Conservation (phyloP, 75 land plant species). For the Larix kaempferi region DNA sequence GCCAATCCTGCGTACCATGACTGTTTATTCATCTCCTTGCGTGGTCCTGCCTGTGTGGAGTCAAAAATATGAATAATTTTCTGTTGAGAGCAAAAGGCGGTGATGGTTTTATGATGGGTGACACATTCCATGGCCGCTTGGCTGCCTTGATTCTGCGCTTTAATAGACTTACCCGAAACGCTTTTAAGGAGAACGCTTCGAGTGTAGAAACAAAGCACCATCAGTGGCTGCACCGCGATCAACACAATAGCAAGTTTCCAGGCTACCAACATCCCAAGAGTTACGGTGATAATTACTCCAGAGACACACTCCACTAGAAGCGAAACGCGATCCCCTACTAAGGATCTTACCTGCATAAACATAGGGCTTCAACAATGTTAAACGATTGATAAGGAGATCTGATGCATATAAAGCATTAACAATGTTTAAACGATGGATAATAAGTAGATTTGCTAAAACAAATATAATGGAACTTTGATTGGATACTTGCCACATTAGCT, state of each 20-base stretch:
- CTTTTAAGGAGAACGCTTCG: slow-evolving; percentile 7
- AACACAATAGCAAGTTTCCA: slow-evolving; percentile 12
- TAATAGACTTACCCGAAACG: neutral
- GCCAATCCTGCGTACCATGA: slow-evolving; percentile 17
- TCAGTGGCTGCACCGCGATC: slow-evolving; percentile 23
- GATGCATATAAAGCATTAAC: too few species aligned
- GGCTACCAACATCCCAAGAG: too few species aligned
- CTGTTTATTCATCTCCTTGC: neutral
- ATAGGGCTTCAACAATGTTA: too few species aligned
- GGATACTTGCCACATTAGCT: too few species aligned
- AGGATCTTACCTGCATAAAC: neutral
- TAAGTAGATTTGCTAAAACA: too few species aligned
- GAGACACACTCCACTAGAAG: slow-evolving; percentile 18
- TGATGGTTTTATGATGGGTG: slow-evolving; percentile 82
- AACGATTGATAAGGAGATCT: too few species aligned
- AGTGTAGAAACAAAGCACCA: slow-evolving; percentile 20
- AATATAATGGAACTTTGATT: too few species aligned
- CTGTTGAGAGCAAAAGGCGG: slow-evolving; percentile 79
- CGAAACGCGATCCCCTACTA: slow-evolving; percentile 18
- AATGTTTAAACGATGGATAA: too few species aligned
- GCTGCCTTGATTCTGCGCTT: slow-evolving; percentile 40
- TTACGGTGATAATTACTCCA: slow-evolving; percentile 4
- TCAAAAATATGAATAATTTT: slow-evolving; percentile 9
- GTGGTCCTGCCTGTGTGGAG: neutral
- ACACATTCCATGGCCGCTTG: slow-evolving; percentile 92